Percentiles rank a stretch among this genome's conserved stretches.
These are phyloP conservation scores for Fusarium cyanostomum DNA, from an alignment of 2,329 filamentous ascomycete species.

Conservation along the genomic window DNA sequence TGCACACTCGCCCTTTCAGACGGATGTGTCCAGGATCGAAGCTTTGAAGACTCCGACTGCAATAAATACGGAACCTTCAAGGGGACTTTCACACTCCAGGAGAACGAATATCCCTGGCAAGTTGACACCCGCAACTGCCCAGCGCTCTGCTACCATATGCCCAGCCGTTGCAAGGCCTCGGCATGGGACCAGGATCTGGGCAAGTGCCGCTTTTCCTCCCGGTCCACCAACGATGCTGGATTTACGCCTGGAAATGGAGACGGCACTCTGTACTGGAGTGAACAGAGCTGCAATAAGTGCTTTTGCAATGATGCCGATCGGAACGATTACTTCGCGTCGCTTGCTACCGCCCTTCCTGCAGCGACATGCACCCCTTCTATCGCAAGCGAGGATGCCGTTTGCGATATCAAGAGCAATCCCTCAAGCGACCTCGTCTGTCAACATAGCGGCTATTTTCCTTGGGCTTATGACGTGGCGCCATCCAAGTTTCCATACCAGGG, in stretches of 20 bases:
- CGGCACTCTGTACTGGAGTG: neutral
- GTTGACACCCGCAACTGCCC: neutral
- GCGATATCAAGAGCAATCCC: neutral
- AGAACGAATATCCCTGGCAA: slow-evolving; percentile 17
- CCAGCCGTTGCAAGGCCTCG: slow-evolving; percentile 6
- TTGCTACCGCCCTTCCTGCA: neutral
- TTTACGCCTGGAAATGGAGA: neutral
- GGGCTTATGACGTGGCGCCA: neutral
- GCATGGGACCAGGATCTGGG: neutral
- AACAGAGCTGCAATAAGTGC: slow-evolving; percentile 14
- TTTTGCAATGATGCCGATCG: slow-evolving; percentile 9
- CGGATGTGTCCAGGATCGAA: neutral
- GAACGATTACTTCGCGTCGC: neutral
- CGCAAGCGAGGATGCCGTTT: neutral
- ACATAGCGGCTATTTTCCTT: slow-evolving; percentile 5
- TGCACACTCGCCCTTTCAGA: slow-evolving; percentile 21
- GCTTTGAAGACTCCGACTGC: neutral
- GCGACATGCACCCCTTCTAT: neutral
- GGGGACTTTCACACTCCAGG: neutral
- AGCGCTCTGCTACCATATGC: slow-evolving; percentile 21
- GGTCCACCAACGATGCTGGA: neutral
- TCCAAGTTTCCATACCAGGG: slow-evolving; percentile 10
- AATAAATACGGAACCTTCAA: neutral
- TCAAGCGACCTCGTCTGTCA: neutral
- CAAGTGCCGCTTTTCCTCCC: slow-evolving; percentile 10